phyloP scores from a whole-genome alignment of 352 stramenopile species.

The Globisporangium paddicum region DNA sequence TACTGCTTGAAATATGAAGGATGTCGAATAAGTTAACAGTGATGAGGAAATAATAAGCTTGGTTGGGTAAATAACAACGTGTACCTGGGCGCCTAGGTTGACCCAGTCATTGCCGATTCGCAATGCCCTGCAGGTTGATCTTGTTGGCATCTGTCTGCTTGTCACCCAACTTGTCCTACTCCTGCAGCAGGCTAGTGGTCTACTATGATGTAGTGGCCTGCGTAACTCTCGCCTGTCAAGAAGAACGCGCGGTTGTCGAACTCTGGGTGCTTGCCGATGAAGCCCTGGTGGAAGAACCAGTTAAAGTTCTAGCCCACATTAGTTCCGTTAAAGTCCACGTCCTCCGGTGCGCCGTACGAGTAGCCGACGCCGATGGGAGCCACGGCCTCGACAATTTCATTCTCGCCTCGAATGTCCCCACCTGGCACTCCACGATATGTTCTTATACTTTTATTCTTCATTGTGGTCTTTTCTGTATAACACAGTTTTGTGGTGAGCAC shows the following conservation, averaged over 20 bases:
- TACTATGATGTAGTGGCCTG: conserved; percentile 56
- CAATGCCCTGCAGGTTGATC: conserved; percentile 35
- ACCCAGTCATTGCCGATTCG: conserved; percentile 32
- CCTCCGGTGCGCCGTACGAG: conserved; percentile 21
- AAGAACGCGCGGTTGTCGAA: conserved; percentile 40
- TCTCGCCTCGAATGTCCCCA: no score
- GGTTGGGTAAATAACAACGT: neutral
- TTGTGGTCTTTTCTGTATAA: no score
- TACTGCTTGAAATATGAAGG: no score
- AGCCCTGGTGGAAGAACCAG: conserved; percentile 42
- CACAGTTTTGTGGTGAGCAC: no score
- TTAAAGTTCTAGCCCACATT: conserved; percentile 45
- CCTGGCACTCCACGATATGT: no score
- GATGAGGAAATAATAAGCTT: no score
- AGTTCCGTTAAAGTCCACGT: conserved; percentile 25
- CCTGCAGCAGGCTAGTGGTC: conserved; percentile 39
- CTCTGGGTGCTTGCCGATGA: conserved; percentile 41
- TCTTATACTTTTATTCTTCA: no score
- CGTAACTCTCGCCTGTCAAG: conserved; percentile 53
- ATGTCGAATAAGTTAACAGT: no score
- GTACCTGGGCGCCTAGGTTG: neutral
- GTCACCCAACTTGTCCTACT: conserved; percentile 24
- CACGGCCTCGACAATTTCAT: no score
- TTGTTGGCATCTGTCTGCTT: neutral
- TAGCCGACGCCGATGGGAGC: conserved; percentile 21